Conservation (phyloP, 2,329 filamentous ascomycete species). For the Ophiobolus disseminans region DNA sequence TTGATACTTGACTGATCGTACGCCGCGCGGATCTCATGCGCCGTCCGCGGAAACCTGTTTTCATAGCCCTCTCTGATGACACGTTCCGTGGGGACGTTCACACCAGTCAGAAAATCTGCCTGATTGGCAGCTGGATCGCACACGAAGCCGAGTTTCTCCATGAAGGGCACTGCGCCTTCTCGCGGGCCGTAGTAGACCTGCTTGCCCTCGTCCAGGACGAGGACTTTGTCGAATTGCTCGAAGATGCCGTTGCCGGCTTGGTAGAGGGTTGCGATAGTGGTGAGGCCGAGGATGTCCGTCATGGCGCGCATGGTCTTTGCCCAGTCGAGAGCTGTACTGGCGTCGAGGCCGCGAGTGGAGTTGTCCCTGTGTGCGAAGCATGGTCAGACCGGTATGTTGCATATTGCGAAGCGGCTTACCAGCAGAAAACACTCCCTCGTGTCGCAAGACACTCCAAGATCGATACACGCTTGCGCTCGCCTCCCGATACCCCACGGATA, state of each 20-base stretch:
- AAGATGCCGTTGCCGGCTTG: slow-evolving; percentile 59
- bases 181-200: slow-evolving; percentile 76
- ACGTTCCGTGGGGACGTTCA: slow-evolving; percentile 59
- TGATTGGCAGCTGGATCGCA: slow-evolving; percentile 67
- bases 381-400: neutral
- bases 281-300: slow-evolving; percentile 57
- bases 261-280: slow-evolving; percentile 66
- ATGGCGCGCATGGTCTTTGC: slow-evolving; percentile 59
- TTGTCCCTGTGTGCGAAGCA: slow-evolving; percentile 40
- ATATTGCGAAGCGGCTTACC: slow-evolving; percentile 27
- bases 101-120: slow-evolving; percentile 75
- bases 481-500: slow-evolving; percentile 70
- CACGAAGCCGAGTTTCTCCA: slow-evolving; percentile 71
- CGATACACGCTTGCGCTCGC: slow-evolving; percentile 72
- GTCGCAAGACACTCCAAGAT: slow-evolving; percentile 70
- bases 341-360: slow-evolving; percentile 46
- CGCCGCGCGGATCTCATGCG: slow-evolving; percentile 55
- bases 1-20: slow-evolving; percentile 62
- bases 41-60: slow-evolving; percentile 49
- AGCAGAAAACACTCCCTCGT: slow-evolving; percentile 62
- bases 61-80: slow-evolving; percentile 50
- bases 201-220: slow-evolving; percentile 76
- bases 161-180: slow-evolving; percentile 65
- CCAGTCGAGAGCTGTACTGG: slow-evolving; percentile 61
- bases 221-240: slow-evolving; percentile 72